Evolutionary conservation across 2,329 filamentous ascomycete genomes (phyloP).

Genomic region (Pseudofabraea citricarpa): DNA sequence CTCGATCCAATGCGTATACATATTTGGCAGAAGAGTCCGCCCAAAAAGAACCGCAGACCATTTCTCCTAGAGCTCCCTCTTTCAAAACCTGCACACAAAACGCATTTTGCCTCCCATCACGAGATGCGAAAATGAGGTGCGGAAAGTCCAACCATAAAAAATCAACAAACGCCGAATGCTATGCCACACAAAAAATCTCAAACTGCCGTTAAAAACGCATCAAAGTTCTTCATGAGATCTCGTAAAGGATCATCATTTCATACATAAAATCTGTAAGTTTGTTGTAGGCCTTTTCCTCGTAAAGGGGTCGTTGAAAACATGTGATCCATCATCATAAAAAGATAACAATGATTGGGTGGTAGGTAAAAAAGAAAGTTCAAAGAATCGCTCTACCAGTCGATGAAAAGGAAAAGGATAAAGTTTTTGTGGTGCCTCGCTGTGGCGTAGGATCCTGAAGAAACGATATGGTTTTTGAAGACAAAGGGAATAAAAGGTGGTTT

Average conservation of each 20-base stretch:
- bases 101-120: too few species aligned
- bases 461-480: conserved; percentile 14
- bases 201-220: conserved; percentile 1
- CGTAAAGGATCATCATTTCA: conserved; percentile 1
- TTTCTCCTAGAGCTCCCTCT: too few species aligned
- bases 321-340: neutral
- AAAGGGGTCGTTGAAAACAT: neutral
- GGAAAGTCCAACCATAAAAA: too few species aligned
- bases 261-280: too few species aligned
- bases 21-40: too few species aligned
- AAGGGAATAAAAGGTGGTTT: conserved; percentile 19
- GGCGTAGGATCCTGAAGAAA: conserved; percentile 12
- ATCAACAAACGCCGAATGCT: neutral
- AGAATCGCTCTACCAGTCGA: conserved; percentile 21
- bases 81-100: too few species aligned
- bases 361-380: too few species aligned
- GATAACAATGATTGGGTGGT: conserved; percentile 1
- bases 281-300: neutral
- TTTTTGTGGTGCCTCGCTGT: neutral
- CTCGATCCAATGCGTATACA: too few species aligned
- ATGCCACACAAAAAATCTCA: too few species aligned
- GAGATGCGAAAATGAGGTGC: too few species aligned
- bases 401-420: conserved; percentile 11
- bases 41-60: too few species aligned
- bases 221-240: neutral